Evolutionary conservation across 768 basidiomycete genomes (phyloP), one percentile per base, ranked within the genome.

Genomic region (Mycena galericulata): DNA sequence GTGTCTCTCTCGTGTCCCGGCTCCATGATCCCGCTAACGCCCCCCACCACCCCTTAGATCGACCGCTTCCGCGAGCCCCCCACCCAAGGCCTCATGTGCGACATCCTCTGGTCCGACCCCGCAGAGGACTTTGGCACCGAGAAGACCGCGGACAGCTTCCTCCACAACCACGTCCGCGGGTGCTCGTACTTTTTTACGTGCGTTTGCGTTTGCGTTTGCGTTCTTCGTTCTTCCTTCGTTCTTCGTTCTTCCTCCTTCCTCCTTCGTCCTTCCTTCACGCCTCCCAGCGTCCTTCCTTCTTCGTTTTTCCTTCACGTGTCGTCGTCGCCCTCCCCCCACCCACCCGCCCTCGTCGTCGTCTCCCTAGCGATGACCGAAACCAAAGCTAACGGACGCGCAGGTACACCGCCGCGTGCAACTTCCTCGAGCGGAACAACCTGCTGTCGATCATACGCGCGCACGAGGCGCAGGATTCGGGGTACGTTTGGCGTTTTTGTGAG

Each of bases 401-500:
- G 32, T 99, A 98, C 78, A 91, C 93, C 76, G 97, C 97, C 8
- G 97, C 96, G 4, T 98, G 97, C 76, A 88, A 95, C 72, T 99
- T 99, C 88, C 85, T 99, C 46, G 97, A 99, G 81, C 88, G 97
- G 45, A 99, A 99, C 81, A 97, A 97, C 71, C 85, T 99, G 11
- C 84, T 99, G 18, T 96, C 95, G 2, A 97, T 99, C 79, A 99
- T 99, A 67, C 89, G 97, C 50, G 97, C 97, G 2, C 97, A 99
- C 73, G 97, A 99, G 79, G 97, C 97, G 20, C 97, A 99, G 81
- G 97, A 99, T 84, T 95, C 97, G 36, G 97, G 97, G 94, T 97
- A 75, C 55, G 89, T 79, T 12, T 46, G 10, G 15, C 41, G 36
- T 43, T 34, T 4, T n/a, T n/a, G n/a, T n/a, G n/a, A n/a, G n/a